Evolutionary conservation across 2,329 filamentous ascomycete genomes (phyloP).

Genomic region (Dryadomyces quercivorus): DNA sequence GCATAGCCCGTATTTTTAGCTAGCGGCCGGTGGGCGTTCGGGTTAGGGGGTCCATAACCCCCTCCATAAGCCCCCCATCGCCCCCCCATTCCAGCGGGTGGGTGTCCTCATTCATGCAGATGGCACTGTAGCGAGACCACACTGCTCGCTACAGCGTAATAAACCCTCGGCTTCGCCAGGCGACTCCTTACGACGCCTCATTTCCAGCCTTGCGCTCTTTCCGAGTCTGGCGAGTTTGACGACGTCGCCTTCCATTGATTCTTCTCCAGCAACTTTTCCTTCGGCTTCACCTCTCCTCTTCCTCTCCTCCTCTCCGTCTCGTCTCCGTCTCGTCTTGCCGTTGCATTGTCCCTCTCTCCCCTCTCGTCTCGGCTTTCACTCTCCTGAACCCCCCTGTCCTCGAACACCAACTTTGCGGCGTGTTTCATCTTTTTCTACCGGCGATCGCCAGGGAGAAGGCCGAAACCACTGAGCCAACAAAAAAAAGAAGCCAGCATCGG

Average conservation of each 20-base stretch:
- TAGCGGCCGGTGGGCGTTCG: background rate
- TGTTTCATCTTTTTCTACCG: background rate
- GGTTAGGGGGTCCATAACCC: background rate
- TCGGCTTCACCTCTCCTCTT: background rate
- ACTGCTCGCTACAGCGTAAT: background rate
- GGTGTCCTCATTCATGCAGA: background rate
- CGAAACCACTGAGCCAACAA: background rate
- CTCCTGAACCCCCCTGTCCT: conserved; percentile 1
- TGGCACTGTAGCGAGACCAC: background rate
- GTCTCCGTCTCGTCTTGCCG: no score
- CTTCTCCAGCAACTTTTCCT: background rate
- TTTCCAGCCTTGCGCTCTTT: background rate
- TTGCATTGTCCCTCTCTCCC: no score
- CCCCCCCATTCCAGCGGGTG: background rate
- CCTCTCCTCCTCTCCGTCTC: no score
- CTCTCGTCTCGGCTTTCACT: background rate
- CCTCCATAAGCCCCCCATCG: no score
- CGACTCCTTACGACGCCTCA: background rate
- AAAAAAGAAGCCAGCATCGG: background rate
- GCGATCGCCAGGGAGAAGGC: background rate
- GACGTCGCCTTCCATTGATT: background rate
- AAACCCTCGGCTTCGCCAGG: background rate
- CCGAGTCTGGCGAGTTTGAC: background rate
- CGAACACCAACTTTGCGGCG: background rate
- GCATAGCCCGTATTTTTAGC: background rate